Evolutionary conservation across 139 green algal genomes (phyloP).

Genomic region (Edaphochlamys debaryana): DNA sequence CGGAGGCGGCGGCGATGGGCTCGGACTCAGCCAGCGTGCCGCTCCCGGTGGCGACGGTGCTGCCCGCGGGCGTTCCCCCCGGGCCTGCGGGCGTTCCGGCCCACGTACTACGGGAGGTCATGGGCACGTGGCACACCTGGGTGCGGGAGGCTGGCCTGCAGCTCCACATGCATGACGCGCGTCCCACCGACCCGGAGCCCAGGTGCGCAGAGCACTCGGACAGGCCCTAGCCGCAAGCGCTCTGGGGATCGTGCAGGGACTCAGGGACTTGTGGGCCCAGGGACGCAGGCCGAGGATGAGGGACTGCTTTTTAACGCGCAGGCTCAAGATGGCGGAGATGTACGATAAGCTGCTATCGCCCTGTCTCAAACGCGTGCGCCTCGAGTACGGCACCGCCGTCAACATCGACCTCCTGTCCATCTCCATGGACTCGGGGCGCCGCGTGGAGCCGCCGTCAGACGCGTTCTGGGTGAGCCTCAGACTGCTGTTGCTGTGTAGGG

Average conservation of each 20-base stretch:
- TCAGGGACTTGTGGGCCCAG: background rate
- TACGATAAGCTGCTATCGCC: background rate
- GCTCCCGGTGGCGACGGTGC: background rate
- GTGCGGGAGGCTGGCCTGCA: background rate
- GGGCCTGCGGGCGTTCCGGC: background rate
- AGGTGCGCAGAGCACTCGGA: no score
- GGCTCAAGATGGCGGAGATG: no score
- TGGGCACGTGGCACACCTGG: background rate
- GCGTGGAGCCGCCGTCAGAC: no score
- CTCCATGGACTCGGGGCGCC: no score
- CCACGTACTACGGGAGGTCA: background rate
- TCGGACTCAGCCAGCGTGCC: no score
- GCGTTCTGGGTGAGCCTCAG: no score
- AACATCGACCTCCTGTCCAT: no score
- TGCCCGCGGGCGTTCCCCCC: no score
- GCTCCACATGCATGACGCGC: constrained; percentile 8
- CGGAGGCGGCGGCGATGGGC: no score
- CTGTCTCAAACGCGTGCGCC: background rate
- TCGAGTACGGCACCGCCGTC: no score
- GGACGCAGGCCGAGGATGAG: background rate
- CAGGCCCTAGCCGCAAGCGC: no score
- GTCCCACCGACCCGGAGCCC: no score
- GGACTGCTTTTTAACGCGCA: background rate
- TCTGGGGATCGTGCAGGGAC: background rate
- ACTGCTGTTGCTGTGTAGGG: background rate